Base-by-base conservation (phyloP, 306 rosid species). In the Echinosophora koreensis region DNA sequence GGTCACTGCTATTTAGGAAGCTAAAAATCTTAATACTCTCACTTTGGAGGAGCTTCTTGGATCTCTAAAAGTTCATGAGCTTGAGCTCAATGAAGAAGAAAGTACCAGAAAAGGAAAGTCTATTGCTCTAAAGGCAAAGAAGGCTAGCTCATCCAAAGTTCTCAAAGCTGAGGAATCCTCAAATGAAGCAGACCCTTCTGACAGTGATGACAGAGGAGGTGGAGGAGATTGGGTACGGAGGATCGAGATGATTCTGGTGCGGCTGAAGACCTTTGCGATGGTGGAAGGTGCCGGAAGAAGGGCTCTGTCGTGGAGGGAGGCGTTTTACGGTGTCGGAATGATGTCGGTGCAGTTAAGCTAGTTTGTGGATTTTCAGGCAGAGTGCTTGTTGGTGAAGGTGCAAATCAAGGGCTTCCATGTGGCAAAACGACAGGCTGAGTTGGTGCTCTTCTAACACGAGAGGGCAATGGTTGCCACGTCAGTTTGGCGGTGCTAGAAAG, bases 331-430 rank as follows among this genome's bases (percentile, higher is more conserved):
- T 2, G 93, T 89, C 2, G 97, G 98, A 50, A 84, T 93, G 97
- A 81, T 89, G 85, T 85, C 92, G 3, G 92, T 88, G 11, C 92
- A 85, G 81, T 80, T 91, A 12, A 93, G 98, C 59, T 93, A 83
- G 83, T 91, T 91, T 35, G 96, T 93, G 4, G 96, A 89, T 61
- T 89, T 88, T 77, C 98, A 93, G 79, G 98, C 98, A 6, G 86
- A 93, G 77, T 90, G 88, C 54, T 61, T 93, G 85, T 72, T 93
- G 80, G 91, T 86, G 0, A 87, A 87, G 82, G 83, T 90, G 3
- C 97, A 86, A 69, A 90, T 93, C n/a, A 84, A 89, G 61, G 98
- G 97, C 0, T 93, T 93, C 86, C 96, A 90, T 64, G 92, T 91
- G 87, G 93, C 83, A 3, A 93, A 87, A 67, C 90, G 91, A 0